These are phyloP conservation scores for Chrysoporthe deuterocubensis DNA, from an alignment of 2,329 filamentous ascomycete species.

Conservation along the genomic window DNA sequence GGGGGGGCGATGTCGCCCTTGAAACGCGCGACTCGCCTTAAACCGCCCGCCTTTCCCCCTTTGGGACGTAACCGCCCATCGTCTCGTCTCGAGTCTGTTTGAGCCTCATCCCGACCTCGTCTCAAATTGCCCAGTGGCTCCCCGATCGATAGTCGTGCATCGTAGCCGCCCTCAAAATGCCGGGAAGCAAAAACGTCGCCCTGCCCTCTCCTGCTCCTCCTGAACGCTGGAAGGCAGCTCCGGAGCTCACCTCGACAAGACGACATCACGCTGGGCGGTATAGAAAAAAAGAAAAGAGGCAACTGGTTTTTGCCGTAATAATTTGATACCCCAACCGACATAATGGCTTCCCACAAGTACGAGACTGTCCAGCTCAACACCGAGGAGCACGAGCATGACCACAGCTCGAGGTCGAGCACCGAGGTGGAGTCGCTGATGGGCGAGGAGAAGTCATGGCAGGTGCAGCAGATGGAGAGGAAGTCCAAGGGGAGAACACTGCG, in stretches of 20 bases:
- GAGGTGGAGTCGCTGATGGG: slow-evolving; percentile 47
- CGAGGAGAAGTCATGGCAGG: slow-evolving; percentile 42
- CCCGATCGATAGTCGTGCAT: not conserved
- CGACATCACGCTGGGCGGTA: slow-evolving; percentile 22
- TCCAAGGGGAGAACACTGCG: slow-evolving; percentile 31
- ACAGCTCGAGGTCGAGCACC: slow-evolving; percentile 41
- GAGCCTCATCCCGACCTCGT: slow-evolving; percentile 28
- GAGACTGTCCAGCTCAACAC: slow-evolving; percentile 34
- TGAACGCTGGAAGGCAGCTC: not conserved
- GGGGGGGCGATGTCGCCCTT: not conserved
- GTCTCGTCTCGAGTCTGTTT: slow-evolving; percentile 23
- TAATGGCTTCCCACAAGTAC: slow-evolving; percentile 35
- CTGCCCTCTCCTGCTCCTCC: not conserved
- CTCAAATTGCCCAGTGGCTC: slow-evolving; percentile 9
- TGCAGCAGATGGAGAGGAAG: slow-evolving; percentile 35
- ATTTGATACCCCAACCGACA: slow-evolving; percentile 5
- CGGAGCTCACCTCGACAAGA: slow-evolving; percentile 8
- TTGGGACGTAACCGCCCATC: not conserved
- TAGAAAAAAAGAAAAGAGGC: not conserved
- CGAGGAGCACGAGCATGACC: slow-evolving; percentile 40
- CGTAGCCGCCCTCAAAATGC: slow-evolving; percentile 11
- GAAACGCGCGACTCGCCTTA: slow-evolving; percentile 16
- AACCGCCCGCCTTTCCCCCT: not conserved
- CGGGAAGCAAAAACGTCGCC: slow-evolving; percentile 7
- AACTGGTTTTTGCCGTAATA: slow-evolving; percentile 20